Base-by-base conservation (phyloP, 1,284 basidiomycete genomes). In the Ustilago sp. region DNA sequence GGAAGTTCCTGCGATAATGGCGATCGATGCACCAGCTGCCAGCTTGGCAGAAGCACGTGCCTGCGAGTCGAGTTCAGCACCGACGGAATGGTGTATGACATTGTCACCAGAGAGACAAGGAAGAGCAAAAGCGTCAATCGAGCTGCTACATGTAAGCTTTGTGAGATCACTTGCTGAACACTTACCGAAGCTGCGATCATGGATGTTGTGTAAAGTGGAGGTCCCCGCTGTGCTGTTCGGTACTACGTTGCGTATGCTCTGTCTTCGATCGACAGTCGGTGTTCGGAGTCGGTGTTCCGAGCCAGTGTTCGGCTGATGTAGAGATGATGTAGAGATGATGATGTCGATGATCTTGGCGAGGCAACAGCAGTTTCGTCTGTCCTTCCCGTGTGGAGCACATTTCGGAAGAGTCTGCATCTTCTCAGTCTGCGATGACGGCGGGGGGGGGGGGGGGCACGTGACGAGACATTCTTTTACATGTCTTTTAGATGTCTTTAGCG, bases 131-230 rank as follows among this genome's bases (percentile, higher is more conserved):
- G 17, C 38, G 56, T 39, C 31, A 19, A 15, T 35, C 43, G 23
- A 15, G n/a, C 43, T 45, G 43, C 7, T 45, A 45, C 43, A 45
- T 6, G 19, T 11, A 11, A 19, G 7, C 7, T 19, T 45, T 13
- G 36, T 13, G 9, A 38, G 17, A 45, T 6, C 11, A 11, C 4
- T 17, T 11, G 31, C 23, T n/a, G 5, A n/a, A 28, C 32, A 67
- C 69, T 38, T 72, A 72, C 69, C 55, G 69, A 67, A 43, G 64
- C 69, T 63, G 69, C 69, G 35, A 67, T 63, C 69, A 72, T 66
- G 32, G 23, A n/a, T 59, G 31, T 31, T 28, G 11, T 31, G 13
- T 11, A 19, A 13, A 28, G 8, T 19, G 6, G 48, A 8, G 8
- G 48, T 6, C 31, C 11, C 48, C 7, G 28, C 28, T 32, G 1